Conservation (phyloP, 331 rosid genomes). For the Prunus yedoensis region DNA sequence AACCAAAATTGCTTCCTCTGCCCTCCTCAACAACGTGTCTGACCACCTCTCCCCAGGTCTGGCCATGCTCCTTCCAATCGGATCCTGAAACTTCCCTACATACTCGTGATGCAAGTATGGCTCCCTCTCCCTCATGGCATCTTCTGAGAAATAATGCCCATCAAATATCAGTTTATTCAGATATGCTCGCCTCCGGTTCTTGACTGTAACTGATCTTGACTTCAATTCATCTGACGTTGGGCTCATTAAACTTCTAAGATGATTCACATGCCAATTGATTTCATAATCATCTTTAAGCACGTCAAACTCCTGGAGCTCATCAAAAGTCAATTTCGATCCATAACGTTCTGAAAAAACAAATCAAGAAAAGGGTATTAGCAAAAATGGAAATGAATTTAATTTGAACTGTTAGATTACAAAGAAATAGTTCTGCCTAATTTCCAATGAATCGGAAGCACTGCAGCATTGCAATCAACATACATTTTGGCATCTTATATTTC, state of each 20-base stretch:
- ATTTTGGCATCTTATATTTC: background rate
- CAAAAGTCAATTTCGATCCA: slow-evolving; percentile 61
- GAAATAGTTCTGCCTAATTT: background rate
- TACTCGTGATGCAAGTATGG: slow-evolving; percentile 89
- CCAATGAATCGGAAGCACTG: too few species aligned
- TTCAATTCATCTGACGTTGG: slow-evolving; percentile 73
- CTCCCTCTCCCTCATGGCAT: slow-evolving; percentile 93
- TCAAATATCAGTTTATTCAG: slow-evolving; percentile 53
- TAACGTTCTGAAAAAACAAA: slow-evolving; percentile 58
- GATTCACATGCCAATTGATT: slow-evolving; percentile 74
- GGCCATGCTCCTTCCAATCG: slow-evolving; percentile 65
- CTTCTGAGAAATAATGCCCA: slow-evolving; percentile 77
- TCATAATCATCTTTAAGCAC: slow-evolving; percentile 63
- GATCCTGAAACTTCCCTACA: slow-evolving; percentile 85
- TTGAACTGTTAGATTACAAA: background rate
- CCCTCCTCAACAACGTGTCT: slow-evolving; percentile 77
- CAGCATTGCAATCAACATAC: background rate
- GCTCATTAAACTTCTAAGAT: slow-evolving; percentile 56
- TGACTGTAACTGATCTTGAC: slow-evolving; percentile 63
- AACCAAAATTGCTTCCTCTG: slow-evolving; percentile 74
- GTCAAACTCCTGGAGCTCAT: slow-evolving; percentile 69
- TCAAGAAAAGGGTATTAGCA: background rate
- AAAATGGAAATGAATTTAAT: background rate
- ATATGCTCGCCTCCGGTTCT: slow-evolving; percentile 86
- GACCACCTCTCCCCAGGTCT: slow-evolving; percentile 97